These are phyloP conservation scores for Juglanconis sp. DNA, from an alignment of 2,329 filamentous ascomycete species.

Conservation along the genomic window DNA sequence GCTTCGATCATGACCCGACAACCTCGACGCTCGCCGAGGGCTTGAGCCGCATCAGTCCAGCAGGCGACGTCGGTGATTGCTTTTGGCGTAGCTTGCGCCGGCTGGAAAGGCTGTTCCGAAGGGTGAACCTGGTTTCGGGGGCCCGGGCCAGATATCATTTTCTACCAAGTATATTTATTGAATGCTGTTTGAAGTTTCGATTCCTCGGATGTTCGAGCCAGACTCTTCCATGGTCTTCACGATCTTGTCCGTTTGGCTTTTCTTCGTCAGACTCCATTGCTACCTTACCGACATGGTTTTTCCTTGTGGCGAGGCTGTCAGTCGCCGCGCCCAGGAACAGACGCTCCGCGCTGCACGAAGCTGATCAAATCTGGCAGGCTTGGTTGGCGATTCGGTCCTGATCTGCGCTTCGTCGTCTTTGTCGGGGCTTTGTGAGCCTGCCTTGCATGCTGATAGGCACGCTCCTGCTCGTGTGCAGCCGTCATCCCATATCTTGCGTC, in stretches of 20 bases:
- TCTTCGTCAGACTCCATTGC: constrained; percentile 1
- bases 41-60: neutral
- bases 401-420: neutral
- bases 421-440: neutral
- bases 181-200: neutral
- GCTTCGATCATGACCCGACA: neutral
- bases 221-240: neutral
- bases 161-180: constrained; percentile 3
- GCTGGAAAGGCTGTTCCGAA: neutral
- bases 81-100: neutral
- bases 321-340: neutral
- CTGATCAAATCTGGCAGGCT: neutral
- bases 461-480: neutral
- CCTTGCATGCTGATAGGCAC: neutral
- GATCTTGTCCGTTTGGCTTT: neutral
- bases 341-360: neutral
- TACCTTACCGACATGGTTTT: constrained; percentile 15
- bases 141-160: neutral
- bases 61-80: neutral
- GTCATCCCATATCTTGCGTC: neutral
- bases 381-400: neutral
- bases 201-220: neutral
- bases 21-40: neutral
- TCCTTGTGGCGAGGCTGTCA: constrained; percentile 9
- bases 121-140: constrained; percentile 7